Percentiles rank a stretch among this genome's conserved stretches.
Conservation (phyloP, 306 rosid genomes). For the Adenanthera pavonina region DNA sequence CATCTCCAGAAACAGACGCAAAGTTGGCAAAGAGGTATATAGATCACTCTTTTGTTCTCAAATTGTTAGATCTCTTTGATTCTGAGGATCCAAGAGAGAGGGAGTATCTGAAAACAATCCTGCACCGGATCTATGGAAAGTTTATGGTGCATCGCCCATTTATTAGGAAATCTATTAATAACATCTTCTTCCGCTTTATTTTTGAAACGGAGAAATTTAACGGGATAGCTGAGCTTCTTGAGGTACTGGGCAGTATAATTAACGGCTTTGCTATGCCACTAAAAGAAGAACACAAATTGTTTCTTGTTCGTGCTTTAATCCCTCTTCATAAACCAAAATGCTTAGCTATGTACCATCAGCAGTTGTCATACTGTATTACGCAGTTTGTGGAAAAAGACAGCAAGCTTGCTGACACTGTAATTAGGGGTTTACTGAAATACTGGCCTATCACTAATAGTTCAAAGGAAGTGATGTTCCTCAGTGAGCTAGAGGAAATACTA, state of each 20-base stretch:
- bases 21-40: conserved; percentile 68
- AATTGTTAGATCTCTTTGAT: conserved; percentile 70
- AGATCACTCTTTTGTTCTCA: conserved; percentile 74
- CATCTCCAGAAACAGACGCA: conserved; percentile 66
- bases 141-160: conserved; percentile 75
- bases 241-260: conserved; percentile 71
- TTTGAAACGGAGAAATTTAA: conserved; percentile 70
- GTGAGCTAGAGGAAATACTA: conserved; percentile 67
- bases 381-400: conserved; percentile 70
- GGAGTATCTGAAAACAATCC: conserved; percentile 66
- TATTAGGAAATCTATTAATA: conserved; percentile 70
- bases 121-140: conserved; percentile 68
- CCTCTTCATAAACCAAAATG: conserved; percentile 77
- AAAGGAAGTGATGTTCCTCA: conserved; percentile 69
- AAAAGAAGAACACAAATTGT: conserved; percentile 72
- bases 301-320: conserved; percentile 64
- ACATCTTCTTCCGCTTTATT: conserved; percentile 60
- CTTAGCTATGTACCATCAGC: conserved; percentile 72
- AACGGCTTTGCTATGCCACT: conserved; percentile 72
- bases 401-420: conserved; percentile 63
- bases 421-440: conserved; percentile 62
- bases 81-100: conserved; percentile 72
- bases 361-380: conserved; percentile 63
- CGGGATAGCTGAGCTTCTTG: conserved; percentile 72
- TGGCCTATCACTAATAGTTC: conserved; percentile 75